These are phyloP conservation scores for Aschersonia sp. DNA, from an alignment of 2,329 filamentous ascomycete genomes.

Conservation along the genomic window DNA sequence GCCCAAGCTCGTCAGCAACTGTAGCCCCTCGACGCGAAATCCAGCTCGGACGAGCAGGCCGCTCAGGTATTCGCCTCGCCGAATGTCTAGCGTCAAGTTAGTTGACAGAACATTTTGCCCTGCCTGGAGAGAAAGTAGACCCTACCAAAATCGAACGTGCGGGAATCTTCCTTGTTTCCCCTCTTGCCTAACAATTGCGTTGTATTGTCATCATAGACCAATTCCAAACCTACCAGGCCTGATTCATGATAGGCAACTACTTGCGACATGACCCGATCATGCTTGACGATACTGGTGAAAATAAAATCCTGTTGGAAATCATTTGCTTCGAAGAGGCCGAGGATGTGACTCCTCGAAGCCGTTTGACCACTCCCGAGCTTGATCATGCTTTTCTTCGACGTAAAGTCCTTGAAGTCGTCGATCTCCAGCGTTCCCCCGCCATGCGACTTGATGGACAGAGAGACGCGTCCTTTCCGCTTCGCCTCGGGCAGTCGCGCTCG, in stretches of 20 bases:
- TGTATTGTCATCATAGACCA: conserved; percentile 78
- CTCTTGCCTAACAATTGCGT: conserved; percentile 77
- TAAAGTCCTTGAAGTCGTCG: conserved; percentile 58
- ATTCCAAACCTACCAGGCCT: conserved; percentile 77
- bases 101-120: not conserved
- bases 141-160: conserved; percentile 64
- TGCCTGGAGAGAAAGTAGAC: not conserved
- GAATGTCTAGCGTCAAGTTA: conserved; percentile 47
- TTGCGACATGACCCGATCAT: conserved; percentile 59
- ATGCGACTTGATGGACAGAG: conserved; percentile 61
- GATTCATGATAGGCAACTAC: conserved; percentile 65
- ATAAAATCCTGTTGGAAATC: conserved; percentile 59
- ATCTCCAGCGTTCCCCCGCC: conserved; percentile 62
- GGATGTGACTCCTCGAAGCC: conserved; percentile 61
- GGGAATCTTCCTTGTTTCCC: conserved; percentile 54
- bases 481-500: conserved; percentile 56
- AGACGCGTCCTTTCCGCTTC: conserved; percentile 57
- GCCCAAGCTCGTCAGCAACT: conserved; percentile 81
- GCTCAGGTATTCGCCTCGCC: conserved; percentile 72
- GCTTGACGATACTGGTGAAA: conserved; percentile 52
- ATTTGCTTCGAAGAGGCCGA: conserved; percentile 63
- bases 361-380: conserved; percentile 57
- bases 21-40: conserved; percentile 74
- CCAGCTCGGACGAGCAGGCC: conserved; percentile 76
- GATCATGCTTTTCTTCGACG: conserved; percentile 56